Conservation (phyloP, 257 asterid species). For the Marsdenia floribunda region DNA sequence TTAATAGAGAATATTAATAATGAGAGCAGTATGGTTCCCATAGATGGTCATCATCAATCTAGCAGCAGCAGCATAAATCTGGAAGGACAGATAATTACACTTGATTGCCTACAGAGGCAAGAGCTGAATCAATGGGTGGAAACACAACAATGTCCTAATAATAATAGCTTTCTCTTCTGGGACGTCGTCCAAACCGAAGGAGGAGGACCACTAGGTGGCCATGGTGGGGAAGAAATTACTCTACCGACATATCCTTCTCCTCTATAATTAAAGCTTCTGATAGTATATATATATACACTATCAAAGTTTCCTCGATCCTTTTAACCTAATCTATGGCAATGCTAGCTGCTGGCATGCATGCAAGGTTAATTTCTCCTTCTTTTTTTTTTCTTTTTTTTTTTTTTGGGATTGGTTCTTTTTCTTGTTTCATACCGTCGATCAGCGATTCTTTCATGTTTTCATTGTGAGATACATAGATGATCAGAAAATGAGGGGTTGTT, state of each 20-base stretch:
- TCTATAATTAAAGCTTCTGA: slow-evolving; percentile 22
- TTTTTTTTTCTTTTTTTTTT: background rate
- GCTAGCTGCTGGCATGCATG: background rate
- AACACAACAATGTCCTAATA: slow-evolving; percentile 44
- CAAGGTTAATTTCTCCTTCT: background rate
- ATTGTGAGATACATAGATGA: slow-evolving; percentile 17
- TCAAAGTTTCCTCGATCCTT: no score
- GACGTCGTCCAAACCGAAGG: slow-evolving; percentile 44
- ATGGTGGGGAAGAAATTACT: slow-evolving; percentile 42
- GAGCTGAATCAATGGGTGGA: slow-evolving; percentile 46
- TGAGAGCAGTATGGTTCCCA: slow-evolving; percentile 22
- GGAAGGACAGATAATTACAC: slow-evolving; percentile 22
- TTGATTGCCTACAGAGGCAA: slow-evolving; percentile 48
- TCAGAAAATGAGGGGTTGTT: slow-evolving; percentile 11
- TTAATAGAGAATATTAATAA: slow-evolving; percentile 38
- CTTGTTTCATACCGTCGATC: background rate
- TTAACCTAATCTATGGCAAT: background rate
- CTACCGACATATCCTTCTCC: slow-evolving; percentile 49
- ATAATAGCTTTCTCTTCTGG: slow-evolving; percentile 54
- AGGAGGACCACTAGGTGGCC: background rate
- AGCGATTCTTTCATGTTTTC: slow-evolving; percentile 9
- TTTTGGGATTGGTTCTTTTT: background rate
- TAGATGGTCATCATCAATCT: slow-evolving; percentile 36
- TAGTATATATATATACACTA: background rate
- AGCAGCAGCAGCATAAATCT: slow-evolving; percentile 18